phyloP scores from a whole-genome alignment of 2,329 filamentous ascomycete species.

The Elsinoe arachidis region DNA sequence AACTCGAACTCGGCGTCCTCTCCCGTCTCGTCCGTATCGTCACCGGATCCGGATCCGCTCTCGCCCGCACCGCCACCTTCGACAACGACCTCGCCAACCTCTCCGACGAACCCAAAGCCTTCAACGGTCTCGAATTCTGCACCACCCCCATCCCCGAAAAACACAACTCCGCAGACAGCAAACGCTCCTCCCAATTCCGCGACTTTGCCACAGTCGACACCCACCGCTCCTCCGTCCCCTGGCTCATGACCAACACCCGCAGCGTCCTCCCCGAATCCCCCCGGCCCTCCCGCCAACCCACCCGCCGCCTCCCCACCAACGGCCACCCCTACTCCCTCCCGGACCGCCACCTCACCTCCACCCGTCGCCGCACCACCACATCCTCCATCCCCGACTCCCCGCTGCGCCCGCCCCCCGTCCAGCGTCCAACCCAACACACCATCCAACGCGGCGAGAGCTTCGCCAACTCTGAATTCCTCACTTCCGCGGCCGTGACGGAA shows the following conservation, averaged over 20 bases:
- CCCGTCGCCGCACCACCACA: not conserved
- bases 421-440: not conserved
- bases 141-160: constrained; percentile 2
- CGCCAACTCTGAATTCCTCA: constrained; percentile 10
- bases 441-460: constrained; percentile 10
- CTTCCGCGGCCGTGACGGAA: constrained; percentile 5
- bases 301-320: not conserved
- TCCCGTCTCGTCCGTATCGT: constrained; percentile 22
- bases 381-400: not conserved
- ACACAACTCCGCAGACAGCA: not conserved
- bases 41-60: constrained; percentile 9
- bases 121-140: constrained; percentile 12
- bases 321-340: not conserved
- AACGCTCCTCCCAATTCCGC: not conserved
- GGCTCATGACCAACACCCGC: constrained; percentile 8
- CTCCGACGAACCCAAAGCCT: constrained; percentile 8
- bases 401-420: not conserved
- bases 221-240: constrained; percentile 10
- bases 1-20: constrained; percentile 25
- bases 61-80: constrained; percentile 8
- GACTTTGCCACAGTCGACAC: not conserved
- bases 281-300: not conserved
- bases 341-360: not conserved
- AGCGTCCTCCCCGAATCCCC: not conserved
- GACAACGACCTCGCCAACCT: constrained; percentile 13